These are phyloP conservation scores for Pythium chondricola DNA, from an alignment of 352 stramenopile genomes.

Conservation along the genomic window DNA sequence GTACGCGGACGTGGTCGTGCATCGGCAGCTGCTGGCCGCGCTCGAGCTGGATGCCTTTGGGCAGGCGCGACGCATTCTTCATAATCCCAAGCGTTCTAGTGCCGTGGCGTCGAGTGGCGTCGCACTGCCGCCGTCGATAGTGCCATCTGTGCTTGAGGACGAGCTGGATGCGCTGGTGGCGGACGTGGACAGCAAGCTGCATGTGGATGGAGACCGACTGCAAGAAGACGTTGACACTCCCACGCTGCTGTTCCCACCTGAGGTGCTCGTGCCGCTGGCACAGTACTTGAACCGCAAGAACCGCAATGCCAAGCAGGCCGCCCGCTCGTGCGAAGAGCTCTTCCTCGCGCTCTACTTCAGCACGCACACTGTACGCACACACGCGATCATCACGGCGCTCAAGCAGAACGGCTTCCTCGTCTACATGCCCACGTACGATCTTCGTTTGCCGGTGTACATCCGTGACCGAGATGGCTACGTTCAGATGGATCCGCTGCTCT, in stretches of 20 bases:
- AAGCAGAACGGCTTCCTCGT: slow-evolving; percentile 91
- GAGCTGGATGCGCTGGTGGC: slow-evolving; percentile 55
- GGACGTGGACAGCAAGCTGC: slow-evolving; percentile 52
- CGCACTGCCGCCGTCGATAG: slow-evolving; percentile 36
- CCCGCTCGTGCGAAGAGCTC: slow-evolving; percentile 84
- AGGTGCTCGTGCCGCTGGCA: slow-evolving; percentile 73
- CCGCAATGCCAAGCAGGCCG: slow-evolving; percentile 83
- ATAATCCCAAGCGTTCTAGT: neutral
- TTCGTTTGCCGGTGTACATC: slow-evolving; percentile 89
- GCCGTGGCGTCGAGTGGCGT: slow-evolving; percentile 1
- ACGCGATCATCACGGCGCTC: slow-evolving; percentile 86
- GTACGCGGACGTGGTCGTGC: slow-evolving; percentile 90
- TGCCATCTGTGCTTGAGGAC: slow-evolving; percentile 43
- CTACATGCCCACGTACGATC: slow-evolving; percentile 90
- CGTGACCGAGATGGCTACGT: slow-evolving; percentile 80
- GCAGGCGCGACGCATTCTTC: neutral
- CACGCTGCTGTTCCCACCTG: slow-evolving; percentile 34
- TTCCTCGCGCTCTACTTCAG: slow-evolving; percentile 93
- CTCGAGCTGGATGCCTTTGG: slow-evolving; percentile 21
- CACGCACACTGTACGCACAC: slow-evolving; percentile 71
- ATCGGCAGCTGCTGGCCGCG: slow-evolving; percentile 78
- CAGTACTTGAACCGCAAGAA: slow-evolving; percentile 90
- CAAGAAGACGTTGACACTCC: slow-evolving; percentile 16
- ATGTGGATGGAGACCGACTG: slow-evolving; percentile 13
- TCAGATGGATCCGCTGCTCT: slow-evolving; percentile 74